Evolutionary conservation across 495 filamentous ascomycete genomes (phyloP).

Genomic region (Penicillium cataractarum): DNA sequence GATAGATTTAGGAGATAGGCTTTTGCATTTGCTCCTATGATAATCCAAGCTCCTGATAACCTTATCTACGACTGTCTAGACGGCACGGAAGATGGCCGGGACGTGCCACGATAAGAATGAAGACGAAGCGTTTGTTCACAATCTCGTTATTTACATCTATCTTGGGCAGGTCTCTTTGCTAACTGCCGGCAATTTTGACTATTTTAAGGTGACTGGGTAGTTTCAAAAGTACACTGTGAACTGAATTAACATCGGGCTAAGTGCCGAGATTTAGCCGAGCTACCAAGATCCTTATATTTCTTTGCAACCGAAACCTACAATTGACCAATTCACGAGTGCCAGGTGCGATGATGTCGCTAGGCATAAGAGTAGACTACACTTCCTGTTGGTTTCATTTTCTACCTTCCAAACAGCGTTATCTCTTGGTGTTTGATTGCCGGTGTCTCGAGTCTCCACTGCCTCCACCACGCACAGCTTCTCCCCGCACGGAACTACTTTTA

Average conservation of each 20-base stretch:
- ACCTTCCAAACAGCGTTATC: too few species aligned
- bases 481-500: conserved; percentile 31
- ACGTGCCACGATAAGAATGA: background rate
- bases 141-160: background rate
- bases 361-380: too few species aligned
- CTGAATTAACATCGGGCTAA: too few species aligned
- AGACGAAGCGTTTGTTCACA: background rate
- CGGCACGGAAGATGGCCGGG: background rate
- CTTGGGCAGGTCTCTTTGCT: background rate
- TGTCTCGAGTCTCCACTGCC: conserved; percentile 17
- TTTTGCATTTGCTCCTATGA: background rate
- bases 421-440: background rate
- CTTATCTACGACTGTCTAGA: background rate
- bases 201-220: background rate
- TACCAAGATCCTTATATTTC: too few species aligned
- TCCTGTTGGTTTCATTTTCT: background rate
- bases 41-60: background rate
- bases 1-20: background rate
- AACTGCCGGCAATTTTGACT: background rate
- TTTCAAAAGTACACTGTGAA: background rate
- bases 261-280: too few species aligned
- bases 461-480: conserved; percentile 6
- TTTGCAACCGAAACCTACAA: too few species aligned
- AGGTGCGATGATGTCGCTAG: too few species aligned
- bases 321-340: too few species aligned